Base-by-base conservation (phyloP, 1,284 basidiomycete genomes). In the Marasmius oreades region DNA sequence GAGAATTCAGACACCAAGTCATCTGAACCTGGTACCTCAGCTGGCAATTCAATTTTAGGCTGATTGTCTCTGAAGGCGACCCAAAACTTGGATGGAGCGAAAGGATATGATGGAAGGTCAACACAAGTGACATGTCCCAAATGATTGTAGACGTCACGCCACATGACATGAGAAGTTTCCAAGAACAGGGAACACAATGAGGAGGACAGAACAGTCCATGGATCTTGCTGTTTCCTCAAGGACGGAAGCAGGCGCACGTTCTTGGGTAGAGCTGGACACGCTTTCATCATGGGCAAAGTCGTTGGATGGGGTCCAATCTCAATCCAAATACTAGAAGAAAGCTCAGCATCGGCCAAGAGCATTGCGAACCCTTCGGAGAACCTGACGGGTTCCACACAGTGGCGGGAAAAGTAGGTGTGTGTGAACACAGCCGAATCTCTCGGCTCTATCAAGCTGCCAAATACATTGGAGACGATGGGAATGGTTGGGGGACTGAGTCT, bases 241-340 rank as follows among this genome's bases (percentile, higher is more conserved):
- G 85, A 82, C 0, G 75, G 70, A 28, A 87, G 67, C 12, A 75
- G 72, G 7, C 76, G 28, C 0, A 67, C 57, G 18, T 65, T 64
- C 28, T 66, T 60, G 4, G 71, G 63, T 14, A 78, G 55, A 23
- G 63, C 57, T n/a, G 72, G 60, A 51, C 73, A 75, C 10, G 72
- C 64, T 64, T 73, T 76, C 5, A 90, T 63, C 77, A 86, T 80
- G 0, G 84, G 77, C 2, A 86, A 68, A 18, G 77, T 77, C 3
- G 77, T 76, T 0, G 80, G 70, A 61, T 86, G 83, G 10, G 86
- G 84, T 4, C 87, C 83, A 39, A 88, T 73, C 64, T 90, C 87
- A 6, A 90, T 73, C 80, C 82, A 88, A 0, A 72, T 72, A n/a
- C 77, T 64, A 6, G 64, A 58, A 24, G 64, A 51, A 33, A 72